These are phyloP conservation scores for Ustilago trichophora DNA, from an alignment of 1,284 basidiomycete species.

Conservation along the genomic window DNA sequence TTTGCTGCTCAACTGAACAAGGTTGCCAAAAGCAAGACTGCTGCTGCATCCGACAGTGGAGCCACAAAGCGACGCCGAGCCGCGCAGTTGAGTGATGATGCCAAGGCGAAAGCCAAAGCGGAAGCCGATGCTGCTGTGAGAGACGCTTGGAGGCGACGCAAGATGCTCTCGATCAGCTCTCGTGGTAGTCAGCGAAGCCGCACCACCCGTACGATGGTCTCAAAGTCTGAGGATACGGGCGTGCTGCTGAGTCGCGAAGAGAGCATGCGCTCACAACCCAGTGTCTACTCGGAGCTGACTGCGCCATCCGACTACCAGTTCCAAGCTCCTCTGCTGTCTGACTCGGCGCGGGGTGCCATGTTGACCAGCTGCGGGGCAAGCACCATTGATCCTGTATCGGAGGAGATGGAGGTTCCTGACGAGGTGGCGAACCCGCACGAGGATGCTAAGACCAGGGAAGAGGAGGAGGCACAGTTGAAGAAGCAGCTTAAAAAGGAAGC, in stretches of 20 bases:
- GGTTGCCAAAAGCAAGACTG: background rate
- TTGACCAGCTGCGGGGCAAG: conserved; percentile 10
- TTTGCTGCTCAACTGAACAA: conserved; percentile 17
- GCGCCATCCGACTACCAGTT: conserved; percentile 41
- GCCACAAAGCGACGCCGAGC: background rate
- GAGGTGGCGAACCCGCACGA: background rate
- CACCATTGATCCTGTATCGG: conserved; percentile 4
- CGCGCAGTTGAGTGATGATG: background rate
- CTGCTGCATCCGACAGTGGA: background rate
- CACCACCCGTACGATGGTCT: conserved; percentile 1
- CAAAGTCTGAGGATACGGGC: background rate
- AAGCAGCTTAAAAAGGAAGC: conserved; percentile 23
- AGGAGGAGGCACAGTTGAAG: conserved; percentile 7
- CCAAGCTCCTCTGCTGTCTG: conserved; percentile 30
- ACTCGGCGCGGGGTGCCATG: background rate
- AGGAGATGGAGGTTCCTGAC: background rate
- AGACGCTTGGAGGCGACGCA: conserved; percentile 27
- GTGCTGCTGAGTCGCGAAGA: conserved; percentile 11
- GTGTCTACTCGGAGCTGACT: conserved; percentile 43
- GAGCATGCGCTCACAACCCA: conserved; percentile 23
- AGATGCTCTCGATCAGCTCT: conserved; percentile 39
- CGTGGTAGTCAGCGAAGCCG: conserved; percentile 25
- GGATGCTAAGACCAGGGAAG: conserved; percentile 2
- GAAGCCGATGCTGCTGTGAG: conserved; percentile 27
- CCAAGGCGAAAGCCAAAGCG: conserved; percentile 24